phyloP scores from a whole-genome alignment of 768 basidiomycete genomes.

The Termitomyces sp. region DNA sequence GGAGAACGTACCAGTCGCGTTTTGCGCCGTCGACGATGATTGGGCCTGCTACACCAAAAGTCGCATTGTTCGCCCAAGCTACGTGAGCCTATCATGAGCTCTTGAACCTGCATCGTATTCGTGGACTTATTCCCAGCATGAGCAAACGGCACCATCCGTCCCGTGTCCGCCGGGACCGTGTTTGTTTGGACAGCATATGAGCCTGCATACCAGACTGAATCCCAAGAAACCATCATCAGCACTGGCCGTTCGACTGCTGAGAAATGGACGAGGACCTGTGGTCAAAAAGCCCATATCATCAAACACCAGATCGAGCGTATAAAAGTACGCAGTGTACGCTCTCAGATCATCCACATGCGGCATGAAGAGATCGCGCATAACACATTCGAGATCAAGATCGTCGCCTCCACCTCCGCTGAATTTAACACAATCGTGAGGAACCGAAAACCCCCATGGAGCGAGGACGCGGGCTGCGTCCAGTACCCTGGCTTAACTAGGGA shows the following conservation, averaged over 20 bases:
- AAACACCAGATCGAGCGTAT: slow-evolving; percentile 37
- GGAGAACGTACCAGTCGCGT: slow-evolving; percentile 42
- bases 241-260: neutral
- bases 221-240: neutral
- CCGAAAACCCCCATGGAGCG: slow-evolving; percentile 49
- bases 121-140: slow-evolving; percentile 34
- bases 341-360: slow-evolving; percentile 46
- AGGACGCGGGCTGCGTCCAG: slow-evolving; percentile 45
- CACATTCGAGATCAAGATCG: slow-evolving; percentile 42
- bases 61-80: slow-evolving; percentile 56
- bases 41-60: slow-evolving; percentile 51
- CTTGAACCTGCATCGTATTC: neutral
- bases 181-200: slow-evolving; percentile 62
- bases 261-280: slow-evolving; percentile 27
- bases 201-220: slow-evolving; percentile 58
- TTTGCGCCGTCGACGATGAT: slow-evolving; percentile 63
- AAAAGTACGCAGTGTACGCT: slow-evolving; percentile 52
- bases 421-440: slow-evolving; percentile 42
- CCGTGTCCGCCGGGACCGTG: slow-evolving; percentile 47
- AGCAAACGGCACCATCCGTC: slow-evolving; percentile 43
- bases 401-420: slow-evolving; percentile 25
- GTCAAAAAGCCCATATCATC: slow-evolving; percentile 47
- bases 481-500: slow-evolving; percentile 31
- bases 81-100: neutral
- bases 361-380: slow-evolving; percentile 51